A percentile compares a stretch with the other conserved stretches of the same genome.
Conservation (phyloP, 179 eudicot species). For the Corrigiola litoralis region DNA sequence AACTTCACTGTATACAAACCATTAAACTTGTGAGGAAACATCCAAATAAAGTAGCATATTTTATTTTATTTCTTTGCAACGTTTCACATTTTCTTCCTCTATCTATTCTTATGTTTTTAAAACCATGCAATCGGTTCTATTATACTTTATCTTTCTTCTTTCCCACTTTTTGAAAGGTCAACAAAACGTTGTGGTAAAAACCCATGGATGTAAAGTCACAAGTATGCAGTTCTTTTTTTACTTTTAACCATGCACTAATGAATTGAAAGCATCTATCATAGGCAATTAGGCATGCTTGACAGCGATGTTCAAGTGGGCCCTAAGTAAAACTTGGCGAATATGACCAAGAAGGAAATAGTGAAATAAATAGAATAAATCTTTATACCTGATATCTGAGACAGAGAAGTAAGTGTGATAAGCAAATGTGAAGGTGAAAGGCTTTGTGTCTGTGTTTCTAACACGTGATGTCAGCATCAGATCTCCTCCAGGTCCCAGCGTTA, state of each 20-base stretch:
- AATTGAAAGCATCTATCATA: not conserved
- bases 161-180: no score
- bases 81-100: not conserved
- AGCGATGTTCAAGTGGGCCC: not conserved
- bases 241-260: not conserved
- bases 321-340: not conserved
- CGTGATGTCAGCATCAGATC: slow-evolving; percentile 88
- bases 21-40: not conserved
- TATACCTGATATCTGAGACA: slow-evolving; percentile 93
- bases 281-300: not conserved
- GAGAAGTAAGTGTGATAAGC: slow-evolving; percentile 95
- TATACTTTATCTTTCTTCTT: no score
- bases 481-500: slow-evolving; percentile 83
- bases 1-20: slow-evolving; percentile 71
- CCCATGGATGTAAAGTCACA: not conserved
- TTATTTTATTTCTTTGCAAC: not conserved
- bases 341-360: not conserved
- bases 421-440: slow-evolving; percentile 84
- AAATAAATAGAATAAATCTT: not conserved
- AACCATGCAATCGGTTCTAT: no score
- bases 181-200: not conserved
- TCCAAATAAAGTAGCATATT: not conserved
- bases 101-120: no score
- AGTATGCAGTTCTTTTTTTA: not conserved
- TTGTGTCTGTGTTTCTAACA: slow-evolving; percentile 79